A percentile compares a stretch with the other conserved stretches of the same genome.
phyloP scores from a whole-genome alignment of 2,329 filamentous ascomycete species.

The Dactylellina leptospora region DNA sequence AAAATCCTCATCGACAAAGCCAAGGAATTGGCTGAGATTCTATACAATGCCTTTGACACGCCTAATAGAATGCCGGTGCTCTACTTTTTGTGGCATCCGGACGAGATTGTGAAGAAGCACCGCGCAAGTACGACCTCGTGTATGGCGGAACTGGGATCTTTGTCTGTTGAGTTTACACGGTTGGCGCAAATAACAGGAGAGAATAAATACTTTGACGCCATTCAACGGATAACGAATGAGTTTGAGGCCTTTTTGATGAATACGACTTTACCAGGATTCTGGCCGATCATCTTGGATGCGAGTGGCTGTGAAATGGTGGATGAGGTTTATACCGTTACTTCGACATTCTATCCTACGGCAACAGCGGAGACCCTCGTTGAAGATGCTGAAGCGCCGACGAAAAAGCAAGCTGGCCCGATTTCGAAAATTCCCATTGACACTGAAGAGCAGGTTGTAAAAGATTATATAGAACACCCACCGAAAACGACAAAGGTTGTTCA shows the following conservation, averaged over 20 bases:
- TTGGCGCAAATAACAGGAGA: constrained; percentile 84
- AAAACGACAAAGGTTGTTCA: not conserved
- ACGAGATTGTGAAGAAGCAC: constrained; percentile 54
- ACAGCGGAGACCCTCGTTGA: constrained; percentile 56
- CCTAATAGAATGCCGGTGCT: constrained; percentile 91
- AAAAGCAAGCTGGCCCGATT: not conserved
- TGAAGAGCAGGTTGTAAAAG: constrained; percentile 4
- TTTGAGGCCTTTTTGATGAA: constrained; percentile 77
- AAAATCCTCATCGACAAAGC: constrained; percentile 78
- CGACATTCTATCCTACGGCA: constrained; percentile 55
- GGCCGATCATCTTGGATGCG: constrained; percentile 79
- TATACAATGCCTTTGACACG: constrained; percentile 87
- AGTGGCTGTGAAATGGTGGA: constrained; percentile 76
- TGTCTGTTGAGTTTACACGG: constrained; percentile 88
- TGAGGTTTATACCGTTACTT: constrained; percentile 39
- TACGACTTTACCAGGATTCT: constrained; percentile 79
- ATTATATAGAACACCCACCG: not conserved
- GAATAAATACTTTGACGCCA: constrained; percentile 85
- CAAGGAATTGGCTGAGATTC: constrained; percentile 77
- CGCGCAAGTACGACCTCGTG: constrained; percentile 60
- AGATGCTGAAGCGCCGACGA: constrained; percentile 13
- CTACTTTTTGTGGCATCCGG: constrained; percentile 79
- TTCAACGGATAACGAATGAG: constrained; percentile 83
- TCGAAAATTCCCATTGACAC: constrained; percentile 19
- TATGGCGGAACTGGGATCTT: constrained; percentile 76